phyloP scores from a whole-genome alignment of 129 eudicot genomes.

The Ambrosia artemisiifolia region DNA sequence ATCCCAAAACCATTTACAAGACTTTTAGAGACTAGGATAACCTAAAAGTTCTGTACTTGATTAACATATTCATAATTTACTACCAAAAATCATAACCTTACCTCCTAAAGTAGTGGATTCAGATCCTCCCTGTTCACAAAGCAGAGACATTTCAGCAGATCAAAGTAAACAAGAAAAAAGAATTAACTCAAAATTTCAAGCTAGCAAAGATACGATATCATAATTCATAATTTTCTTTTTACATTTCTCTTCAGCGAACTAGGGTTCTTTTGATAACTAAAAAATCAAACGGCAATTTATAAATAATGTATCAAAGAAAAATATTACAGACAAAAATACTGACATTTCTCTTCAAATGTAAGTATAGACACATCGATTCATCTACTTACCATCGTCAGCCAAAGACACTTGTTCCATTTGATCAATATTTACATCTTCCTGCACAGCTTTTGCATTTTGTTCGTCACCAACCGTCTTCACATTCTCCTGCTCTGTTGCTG shows the following conservation, averaged over 20 bases:
- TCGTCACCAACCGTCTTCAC: constrained; percentile 34
- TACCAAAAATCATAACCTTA: background rate
- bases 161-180: background rate
- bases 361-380: constrained; percentile 19
- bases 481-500: constrained; percentile 36
- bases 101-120: background rate
- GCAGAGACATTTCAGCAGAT: background rate
- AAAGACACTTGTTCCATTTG: constrained; percentile 36
- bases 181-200: background rate
- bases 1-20: background rate
- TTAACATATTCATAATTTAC: background rate
- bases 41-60: background rate
- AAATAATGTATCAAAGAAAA: background rate
- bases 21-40: background rate
- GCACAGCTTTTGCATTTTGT: constrained; percentile 19
- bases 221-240: constrained; percentile 21
- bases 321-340: constrained; percentile 18
- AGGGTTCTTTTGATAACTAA: constrained; percentile 17
- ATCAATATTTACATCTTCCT: constrained; percentile 36
- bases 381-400: constrained; percentile 35
- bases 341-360: background rate
- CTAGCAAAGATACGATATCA: constrained; percentile 22
- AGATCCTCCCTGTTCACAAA: background rate
- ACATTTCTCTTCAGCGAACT: constrained; percentile 27
- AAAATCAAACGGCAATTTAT: constrained; percentile 18